These are phyloP conservation scores for Bocquillonia castaneifolia DNA, from an alignment of 441 rosid species.

Conservation along the genomic window DNA sequence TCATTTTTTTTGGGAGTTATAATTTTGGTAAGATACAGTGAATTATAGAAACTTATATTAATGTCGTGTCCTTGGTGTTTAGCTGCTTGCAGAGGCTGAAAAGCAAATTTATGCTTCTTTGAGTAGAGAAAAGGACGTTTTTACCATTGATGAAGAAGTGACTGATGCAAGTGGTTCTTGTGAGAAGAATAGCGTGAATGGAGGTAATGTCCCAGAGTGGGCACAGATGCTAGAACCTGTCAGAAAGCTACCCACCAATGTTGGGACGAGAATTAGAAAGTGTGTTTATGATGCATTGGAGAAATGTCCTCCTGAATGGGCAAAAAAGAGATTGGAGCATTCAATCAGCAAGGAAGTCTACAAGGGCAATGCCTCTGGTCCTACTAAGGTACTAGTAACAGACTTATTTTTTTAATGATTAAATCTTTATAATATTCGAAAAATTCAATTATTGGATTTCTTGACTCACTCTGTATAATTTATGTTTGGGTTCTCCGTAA, in stretches of 20 bases:
- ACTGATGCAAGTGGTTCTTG: conserved; percentile 45
- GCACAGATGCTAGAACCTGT: conserved; percentile 83
- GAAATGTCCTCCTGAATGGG: conserved; percentile 95
- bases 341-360: conserved; percentile 96
- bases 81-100: conserved; percentile 98
- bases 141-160: conserved; percentile 66
- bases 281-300: conserved; percentile 84
- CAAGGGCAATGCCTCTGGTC: conserved; percentile 99
- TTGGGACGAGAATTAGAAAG: conserved; percentile 95
- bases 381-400: conserved; percentile 71
- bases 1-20: too few species aligned
- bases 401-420: conserved; percentile 6
- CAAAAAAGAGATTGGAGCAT: conserved; percentile 71
- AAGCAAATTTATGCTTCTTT: conserved; percentile 65
- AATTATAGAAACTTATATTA: conserved; percentile 10
- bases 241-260: conserved; percentile 96
- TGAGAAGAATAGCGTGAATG: conserved; percentile 45
- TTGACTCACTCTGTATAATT: neutral
- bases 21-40: too few species aligned
- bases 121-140: conserved; percentile 49
- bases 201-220: conserved; percentile 81
- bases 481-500: neutral
- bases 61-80: conserved; percentile 44
- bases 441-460: neutral
- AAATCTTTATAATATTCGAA: neutral